phyloP scores from a whole-genome alignment of 768 basidiomycete genomes.

The Lenzites betulinus region DNA sequence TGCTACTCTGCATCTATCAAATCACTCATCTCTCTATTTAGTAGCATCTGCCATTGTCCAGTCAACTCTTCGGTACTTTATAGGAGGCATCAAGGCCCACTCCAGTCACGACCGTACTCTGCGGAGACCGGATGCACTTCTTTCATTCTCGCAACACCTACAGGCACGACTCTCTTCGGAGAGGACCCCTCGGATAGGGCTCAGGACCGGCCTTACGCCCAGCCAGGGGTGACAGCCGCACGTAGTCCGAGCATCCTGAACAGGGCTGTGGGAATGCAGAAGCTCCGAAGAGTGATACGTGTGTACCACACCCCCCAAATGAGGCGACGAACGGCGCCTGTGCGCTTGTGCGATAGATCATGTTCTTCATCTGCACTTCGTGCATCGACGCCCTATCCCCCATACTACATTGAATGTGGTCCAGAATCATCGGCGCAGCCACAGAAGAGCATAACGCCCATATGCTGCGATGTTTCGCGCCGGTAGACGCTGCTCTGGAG shows the following conservation, averaged over 20 bases:
- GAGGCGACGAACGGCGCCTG: neutral
- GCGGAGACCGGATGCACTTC: too few relatives aligned
- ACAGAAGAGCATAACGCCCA: too few relatives aligned
- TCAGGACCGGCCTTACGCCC: constrained; percentile 1
- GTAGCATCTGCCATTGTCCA: neutral
- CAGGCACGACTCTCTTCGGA: neutral
- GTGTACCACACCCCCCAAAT: constrained; percentile 1
- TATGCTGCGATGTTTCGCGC: neutral
- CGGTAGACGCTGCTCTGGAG: neutral
- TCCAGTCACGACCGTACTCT: too few relatives aligned
- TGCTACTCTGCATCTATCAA: too few relatives aligned
- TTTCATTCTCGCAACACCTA: too few relatives aligned
- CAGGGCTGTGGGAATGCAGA: constrained; percentile 5
- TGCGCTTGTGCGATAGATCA: constrained; percentile 1
- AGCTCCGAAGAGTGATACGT: constrained; percentile 1
- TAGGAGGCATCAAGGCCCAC: neutral
- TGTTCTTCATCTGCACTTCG: neutral
- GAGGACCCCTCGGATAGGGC: neutral
- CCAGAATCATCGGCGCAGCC: neutral
- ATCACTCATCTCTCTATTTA: too few relatives aligned
- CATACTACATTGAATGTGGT: neutral
- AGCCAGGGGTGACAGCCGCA: constrained; percentile 1
- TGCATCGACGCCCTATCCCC: neutral
- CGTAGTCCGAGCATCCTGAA: neutral
- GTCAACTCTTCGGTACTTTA: neutral